Percentiles rank a stretch among this genome's conserved stretches.
These are phyloP conservation scores for Pseudopyricularia javanii DNA, from an alignment of 2,329 filamentous ascomycete species.

Conservation along the genomic window DNA sequence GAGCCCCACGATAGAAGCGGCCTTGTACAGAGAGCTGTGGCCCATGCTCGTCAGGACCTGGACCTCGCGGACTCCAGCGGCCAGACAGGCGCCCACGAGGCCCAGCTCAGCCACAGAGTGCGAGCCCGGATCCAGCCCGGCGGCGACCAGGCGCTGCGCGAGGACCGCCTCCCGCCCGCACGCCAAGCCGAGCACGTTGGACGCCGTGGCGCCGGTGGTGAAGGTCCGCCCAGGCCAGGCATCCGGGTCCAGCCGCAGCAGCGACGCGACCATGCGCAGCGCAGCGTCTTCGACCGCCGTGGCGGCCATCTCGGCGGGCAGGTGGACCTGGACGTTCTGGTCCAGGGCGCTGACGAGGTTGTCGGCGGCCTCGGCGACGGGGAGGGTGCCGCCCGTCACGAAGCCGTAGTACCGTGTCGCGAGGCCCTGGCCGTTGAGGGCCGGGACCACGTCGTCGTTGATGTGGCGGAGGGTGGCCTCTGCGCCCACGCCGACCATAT, in stretches of 20 bases:
- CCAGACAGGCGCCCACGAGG: constrained; percentile 50
- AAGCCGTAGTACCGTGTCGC: constrained; percentile 74
- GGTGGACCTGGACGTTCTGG: constrained; percentile 74
- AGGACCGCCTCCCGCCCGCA: constrained; percentile 54
- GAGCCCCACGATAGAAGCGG: constrained; percentile 69
- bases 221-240: constrained; percentile 44
- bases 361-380: constrained; percentile 71
- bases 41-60: constrained; percentile 71
- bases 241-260: constrained; percentile 51
- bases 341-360: constrained; percentile 71
- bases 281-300: constrained; percentile 68
- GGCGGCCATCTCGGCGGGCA: constrained; percentile 61
- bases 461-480: constrained; percentile 29
- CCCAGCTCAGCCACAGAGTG: constrained; percentile 56
- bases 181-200: constrained; percentile 67
- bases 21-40: constrained; percentile 77
- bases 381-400: constrained; percentile 70
- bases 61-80: constrained; percentile 52
- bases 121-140: constrained; percentile 10
- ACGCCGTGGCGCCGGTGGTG: constrained; percentile 56
- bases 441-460: constrained; percentile 34
- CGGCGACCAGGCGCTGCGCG: constrained; percentile 15
- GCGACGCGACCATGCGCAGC: constrained; percentile 53
- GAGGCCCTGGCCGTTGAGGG: constrained; percentile 53
- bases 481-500: constrained; percentile 18